These are phyloP conservation scores for Neoascochyta sp. DNA, from an alignment of 2,329 filamentous ascomycete species.

Conservation along the genomic window DNA sequence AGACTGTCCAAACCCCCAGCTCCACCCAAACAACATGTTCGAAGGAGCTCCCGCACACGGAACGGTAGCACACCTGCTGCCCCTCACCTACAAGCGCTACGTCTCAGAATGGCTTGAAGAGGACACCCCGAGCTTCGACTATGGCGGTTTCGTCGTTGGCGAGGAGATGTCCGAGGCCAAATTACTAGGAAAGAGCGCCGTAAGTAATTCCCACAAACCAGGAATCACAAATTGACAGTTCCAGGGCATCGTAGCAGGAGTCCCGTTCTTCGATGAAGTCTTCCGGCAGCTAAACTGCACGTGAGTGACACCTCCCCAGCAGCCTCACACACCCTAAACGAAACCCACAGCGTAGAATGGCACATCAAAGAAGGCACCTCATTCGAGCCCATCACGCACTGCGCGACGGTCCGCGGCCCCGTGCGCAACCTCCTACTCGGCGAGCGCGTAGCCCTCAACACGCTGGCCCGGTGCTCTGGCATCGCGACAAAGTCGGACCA, in stretches of 20 bases:
- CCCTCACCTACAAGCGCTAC: slow-evolving; percentile 76
- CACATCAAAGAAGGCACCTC: slow-evolving; percentile 69
- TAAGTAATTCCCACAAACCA: slow-evolving; percentile 22
- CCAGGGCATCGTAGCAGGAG: slow-evolving; percentile 77
- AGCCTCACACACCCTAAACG: background rate
- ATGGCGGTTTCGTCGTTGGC: slow-evolving; percentile 94
- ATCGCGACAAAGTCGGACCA: slow-evolving; percentile 65
- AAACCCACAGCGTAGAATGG: slow-evolving; percentile 68
- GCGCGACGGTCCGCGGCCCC: slow-evolving; percentile 82
- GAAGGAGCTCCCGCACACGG: slow-evolving; percentile 58
- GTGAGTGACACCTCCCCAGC: slow-evolving; percentile 38
- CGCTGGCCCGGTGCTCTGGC: slow-evolving; percentile 84
- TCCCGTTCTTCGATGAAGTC: slow-evolving; percentile 93
- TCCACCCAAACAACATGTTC: slow-evolving; percentile 9
- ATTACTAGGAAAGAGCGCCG: slow-evolving; percentile 56
- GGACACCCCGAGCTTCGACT: slow-evolving; percentile 95
- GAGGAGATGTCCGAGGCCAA: slow-evolving; percentile 51
- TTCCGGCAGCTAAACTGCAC: slow-evolving; percentile 85
- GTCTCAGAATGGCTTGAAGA: slow-evolving; percentile 87
- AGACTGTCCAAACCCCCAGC: too few species aligned
- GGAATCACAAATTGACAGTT: slow-evolving; percentile 1
- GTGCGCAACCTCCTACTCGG: slow-evolving; percentile 81
- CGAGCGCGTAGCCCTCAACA: slow-evolving; percentile 88
- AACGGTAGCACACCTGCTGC: slow-evolving; percentile 69
- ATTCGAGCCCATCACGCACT: slow-evolving; percentile 57